A percentile compares a stretch with the other conserved stretches of the same genome.
Evolutionary conservation across 768 basidiomycete genomes (phyloP).

Genomic region (Naganishia antarctica): DNA sequence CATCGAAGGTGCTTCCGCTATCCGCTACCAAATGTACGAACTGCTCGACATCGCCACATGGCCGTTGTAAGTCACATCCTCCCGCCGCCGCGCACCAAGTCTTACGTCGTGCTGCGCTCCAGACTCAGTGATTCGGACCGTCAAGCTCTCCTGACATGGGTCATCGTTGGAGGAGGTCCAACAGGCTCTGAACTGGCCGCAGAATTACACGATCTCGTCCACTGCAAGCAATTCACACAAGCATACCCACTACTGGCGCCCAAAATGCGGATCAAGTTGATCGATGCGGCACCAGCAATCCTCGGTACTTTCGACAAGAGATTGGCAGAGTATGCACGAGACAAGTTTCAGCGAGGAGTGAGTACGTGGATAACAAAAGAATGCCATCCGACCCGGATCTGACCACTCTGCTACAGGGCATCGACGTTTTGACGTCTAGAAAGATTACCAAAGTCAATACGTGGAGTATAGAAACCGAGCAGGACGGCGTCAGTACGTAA

Average conservation of each 20-base stretch:
- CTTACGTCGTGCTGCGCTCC: constrained; percentile 76
- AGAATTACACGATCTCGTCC: constrained; percentile 66
- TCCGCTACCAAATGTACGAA: constrained; percentile 56
- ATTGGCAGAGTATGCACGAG: constrained; percentile 29
- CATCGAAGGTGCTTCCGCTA: constrained; percentile 67
- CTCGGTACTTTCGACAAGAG: constrained; percentile 68
- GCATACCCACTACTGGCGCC: constrained; percentile 51
- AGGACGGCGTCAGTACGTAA: constrained; percentile 60
- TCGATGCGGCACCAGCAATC: constrained; percentile 75
- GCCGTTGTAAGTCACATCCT: constrained; percentile 20
- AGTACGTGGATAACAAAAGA: not conserved
- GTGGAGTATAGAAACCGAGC: constrained; percentile 31
- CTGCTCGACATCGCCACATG: constrained; percentile 51
- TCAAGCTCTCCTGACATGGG: constrained; percentile 73
- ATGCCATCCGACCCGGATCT: not conserved
- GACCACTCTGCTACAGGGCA: constrained; percentile 23
- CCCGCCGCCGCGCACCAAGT: constrained; percentile 18
- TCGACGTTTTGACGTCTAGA: constrained; percentile 29
- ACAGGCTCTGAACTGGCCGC: constrained; percentile 83
- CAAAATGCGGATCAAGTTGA: constrained; percentile 61
- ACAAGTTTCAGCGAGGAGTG: constrained; percentile 62
- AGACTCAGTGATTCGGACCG: constrained; percentile 68
- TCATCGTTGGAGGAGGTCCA: constrained; percentile 87
- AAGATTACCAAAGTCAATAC: constrained; percentile 35
- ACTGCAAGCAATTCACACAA: constrained; percentile 54